A percentile compares a stretch with the other conserved stretches of the same genome.
Conservation (phyloP, 345 rosid species). For the Gossypium thurberi region DNA sequence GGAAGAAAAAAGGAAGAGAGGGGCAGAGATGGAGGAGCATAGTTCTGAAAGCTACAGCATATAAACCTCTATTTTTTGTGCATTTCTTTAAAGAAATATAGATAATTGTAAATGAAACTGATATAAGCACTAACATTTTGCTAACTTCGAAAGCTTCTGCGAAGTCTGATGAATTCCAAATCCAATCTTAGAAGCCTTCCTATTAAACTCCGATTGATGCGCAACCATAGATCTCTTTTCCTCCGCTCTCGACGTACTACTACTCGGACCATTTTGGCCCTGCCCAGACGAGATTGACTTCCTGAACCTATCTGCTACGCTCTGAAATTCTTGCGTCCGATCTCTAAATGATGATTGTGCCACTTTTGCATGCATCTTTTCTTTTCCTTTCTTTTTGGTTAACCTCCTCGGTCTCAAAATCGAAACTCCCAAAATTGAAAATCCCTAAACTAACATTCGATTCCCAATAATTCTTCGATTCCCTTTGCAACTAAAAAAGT, state of each 20-base stretch:
- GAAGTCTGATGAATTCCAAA: conserved; percentile 71
- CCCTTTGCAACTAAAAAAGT: background rate
- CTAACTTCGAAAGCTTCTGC: conserved; percentile 70
- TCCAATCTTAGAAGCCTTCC: conserved; percentile 54
- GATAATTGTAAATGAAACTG: background rate
- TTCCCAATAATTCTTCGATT: background rate
- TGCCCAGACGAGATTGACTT: background rate
- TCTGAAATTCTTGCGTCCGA: conserved; percentile 6
- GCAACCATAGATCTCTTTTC: conserved; percentile 43
- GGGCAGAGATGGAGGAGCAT: background rate
- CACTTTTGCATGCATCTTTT: background rate
- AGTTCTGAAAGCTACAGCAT: background rate
- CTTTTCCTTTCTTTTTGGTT: background rate
- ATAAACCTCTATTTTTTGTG: background rate
- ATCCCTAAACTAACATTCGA: background rate
- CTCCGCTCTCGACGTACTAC: conserved; percentile 23
- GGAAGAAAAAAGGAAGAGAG: background rate
- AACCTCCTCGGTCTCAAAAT: background rate
- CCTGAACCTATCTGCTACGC: background rate
- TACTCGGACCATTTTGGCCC: background rate
- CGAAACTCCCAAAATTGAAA: background rate
- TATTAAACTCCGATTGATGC: conserved; percentile 58
- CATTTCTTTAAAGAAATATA: background rate
- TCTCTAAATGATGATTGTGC: background rate
- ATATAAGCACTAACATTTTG: conserved; percentile 47